Base-by-base conservation (phyloP, 2,329 filamentous ascomycete genomes). In the Fusarium domesticum region DNA sequence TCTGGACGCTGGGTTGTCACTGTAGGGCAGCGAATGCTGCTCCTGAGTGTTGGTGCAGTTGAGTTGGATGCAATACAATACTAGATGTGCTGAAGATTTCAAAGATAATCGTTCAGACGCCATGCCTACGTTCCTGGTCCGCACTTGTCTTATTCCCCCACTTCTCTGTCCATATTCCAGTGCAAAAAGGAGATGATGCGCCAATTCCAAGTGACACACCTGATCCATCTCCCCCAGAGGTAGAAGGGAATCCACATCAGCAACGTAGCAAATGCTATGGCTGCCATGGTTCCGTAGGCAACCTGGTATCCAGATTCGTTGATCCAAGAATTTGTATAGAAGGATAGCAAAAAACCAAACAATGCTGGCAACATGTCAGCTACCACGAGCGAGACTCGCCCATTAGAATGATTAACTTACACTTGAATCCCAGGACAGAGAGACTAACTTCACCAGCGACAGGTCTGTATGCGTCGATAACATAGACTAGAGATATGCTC, bases 321-420 rank as follows among this genome's bases (percentile, higher is more conserved):
- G 30, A 82, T 71, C 78, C 78, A 82, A 0, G 75, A 71, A 54
- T 82, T 82, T 2, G 76, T 81, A 57, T 81, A 81, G 56, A 82
- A 82, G 0, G 73, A 77, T 2, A 82, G 66, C 1, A 81, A 63
- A 57, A 82, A 82, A 5, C 77, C 78, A 54, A 82, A 80, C 6
- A 73, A 59, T 14, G 75, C 73, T 75, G 45, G 17, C 5, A 1
- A 7, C 3, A 5, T 32, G 30, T 59, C 48, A 58, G 51, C 20
- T 32, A 15, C 6, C n/a, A 6, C 16, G 19, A 4, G 16, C 12
- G 2, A 34, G 10, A n/a, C n/a, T n/a, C n/a, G n/a, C n/a, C 10
- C 6, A 20, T 6, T 18, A 15, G 14, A 5, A 14, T 10, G 11
- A 10, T 5, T 14, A n/a, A 55, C 72, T 64, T 51, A 71, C 73